Evolutionary conservation across 305 asterid genomes (phyloP), one percentile per base, ranked within the genome.

Genomic region (Rubia balearica): DNA sequence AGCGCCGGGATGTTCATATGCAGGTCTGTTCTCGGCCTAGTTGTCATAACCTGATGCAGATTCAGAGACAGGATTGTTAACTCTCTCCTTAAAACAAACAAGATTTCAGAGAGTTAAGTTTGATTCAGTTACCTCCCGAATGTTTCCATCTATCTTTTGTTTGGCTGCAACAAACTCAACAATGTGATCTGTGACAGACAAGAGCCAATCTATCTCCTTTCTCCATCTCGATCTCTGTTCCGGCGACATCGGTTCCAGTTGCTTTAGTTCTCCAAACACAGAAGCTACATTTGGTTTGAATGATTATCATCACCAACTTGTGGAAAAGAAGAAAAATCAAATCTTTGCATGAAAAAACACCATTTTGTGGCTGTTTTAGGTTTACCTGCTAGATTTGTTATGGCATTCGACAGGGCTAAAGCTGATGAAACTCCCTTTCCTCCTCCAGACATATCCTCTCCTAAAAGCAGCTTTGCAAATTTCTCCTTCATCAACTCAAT

Each of bases 381-480:
- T 8, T 21, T 83, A 90, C 98, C 98, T 78, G 95, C 95, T 72
- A 88, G 82, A 68, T 92, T 92, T 64, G 96, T 92, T 61, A 92
- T 84, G 45, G 98, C 94, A 83, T 92, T 92, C 16, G 98, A 92
- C 78, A 92, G 75, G 4, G 96, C 98, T 79, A 88, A 76, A 43
- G 96, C 98, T 8, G 96, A 91, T 46, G 96, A 84, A 75, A 85
- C 96, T 19, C 98, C 96, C 78, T 89, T 89, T 38, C 98, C 98
- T 71, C 96, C 94, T 48, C 98, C 96, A 40, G 98, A 91, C 96
- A 88, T 91, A 77, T 91, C 98, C 86, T 91, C 98, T 3, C 96
- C 98, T 19, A 90, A 82, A 40, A 88, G 90, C 92, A 91, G 73
- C 84, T 91, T 91, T 69, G 95, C 82, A 76, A 86, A 91, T 73